These are phyloP conservation scores for Nepenthes gracilis DNA, from an alignment of 148 eudicot genomes.

Conservation along the genomic window DNA sequence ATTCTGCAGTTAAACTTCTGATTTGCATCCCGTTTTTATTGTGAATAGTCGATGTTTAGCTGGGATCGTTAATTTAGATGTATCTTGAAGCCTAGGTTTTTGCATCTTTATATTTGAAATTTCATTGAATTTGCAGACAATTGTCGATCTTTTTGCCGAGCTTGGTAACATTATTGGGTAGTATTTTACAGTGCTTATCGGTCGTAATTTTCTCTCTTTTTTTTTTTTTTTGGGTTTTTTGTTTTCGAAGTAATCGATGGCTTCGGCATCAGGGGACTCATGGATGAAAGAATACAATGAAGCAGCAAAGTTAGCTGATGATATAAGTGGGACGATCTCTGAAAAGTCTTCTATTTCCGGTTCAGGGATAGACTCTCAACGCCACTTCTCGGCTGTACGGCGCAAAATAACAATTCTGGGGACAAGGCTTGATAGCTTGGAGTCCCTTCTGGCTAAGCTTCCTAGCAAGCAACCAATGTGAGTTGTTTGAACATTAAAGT, in stretches of 20 bases:
- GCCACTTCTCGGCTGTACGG: conserved; percentile 69
- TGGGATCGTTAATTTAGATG: no score
- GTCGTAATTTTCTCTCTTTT: not conserved
- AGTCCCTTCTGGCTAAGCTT: conserved; percentile 54
- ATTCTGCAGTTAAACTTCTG: no score
- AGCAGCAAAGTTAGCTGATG: conserved; percentile 69
- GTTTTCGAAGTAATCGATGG: conserved; percentile 35
- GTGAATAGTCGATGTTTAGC: no score
- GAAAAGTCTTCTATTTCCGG: conserved; percentile 45
- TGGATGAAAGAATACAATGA: conserved; percentile 88
- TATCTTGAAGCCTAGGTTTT: no score
- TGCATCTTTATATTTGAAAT: no score
- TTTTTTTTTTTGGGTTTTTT: not conserved
- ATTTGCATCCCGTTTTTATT: no score
- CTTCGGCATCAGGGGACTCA: conserved; percentile 45
- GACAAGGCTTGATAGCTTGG: conserved; percentile 74
- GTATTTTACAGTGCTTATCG: no score
- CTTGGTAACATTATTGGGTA: no score
- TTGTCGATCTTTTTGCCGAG: no score
- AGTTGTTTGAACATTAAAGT: conserved; percentile 11
- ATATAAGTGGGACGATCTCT: conserved; percentile 60
- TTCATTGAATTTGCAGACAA: no score
- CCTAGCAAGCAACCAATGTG: conserved; percentile 69
- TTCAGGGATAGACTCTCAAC: conserved; percentile 64
- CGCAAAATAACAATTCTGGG: conserved; percentile 85